These are phyloP conservation scores for Oxyria digyna DNA, from an alignment of 148 eudicot species.

Conservation along the genomic window DNA sequence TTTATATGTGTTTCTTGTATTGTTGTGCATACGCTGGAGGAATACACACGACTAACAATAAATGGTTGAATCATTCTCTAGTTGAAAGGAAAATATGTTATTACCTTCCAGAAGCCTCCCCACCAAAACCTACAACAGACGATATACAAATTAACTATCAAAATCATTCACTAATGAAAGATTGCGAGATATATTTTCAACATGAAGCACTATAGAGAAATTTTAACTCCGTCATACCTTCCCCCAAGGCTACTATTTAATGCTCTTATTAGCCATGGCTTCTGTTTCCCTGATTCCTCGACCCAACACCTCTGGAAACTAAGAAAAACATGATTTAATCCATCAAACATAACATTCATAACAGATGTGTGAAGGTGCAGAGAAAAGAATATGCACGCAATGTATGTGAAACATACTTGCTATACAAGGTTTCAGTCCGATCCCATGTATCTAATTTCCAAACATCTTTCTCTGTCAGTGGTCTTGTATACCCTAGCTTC, in stretches of 20 bases:
- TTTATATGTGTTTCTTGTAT: not conserved
- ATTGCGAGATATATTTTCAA: not conserved
- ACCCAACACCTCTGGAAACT: slow-evolving; percentile 81
- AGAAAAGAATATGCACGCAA: not conserved
- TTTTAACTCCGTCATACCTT: slow-evolving; percentile 31
- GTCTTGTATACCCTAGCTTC: slow-evolving; percentile 75
- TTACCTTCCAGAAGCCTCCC: slow-evolving; percentile 99
- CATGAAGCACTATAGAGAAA: not conserved
- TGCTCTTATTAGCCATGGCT: slow-evolving; percentile 87
- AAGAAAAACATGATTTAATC: slow-evolving; percentile 6
- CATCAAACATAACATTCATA: not conserved
- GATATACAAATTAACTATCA: not conserved
- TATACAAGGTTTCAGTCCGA: slow-evolving; percentile 69
- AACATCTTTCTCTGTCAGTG: slow-evolving; percentile 88
- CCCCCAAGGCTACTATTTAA: slow-evolving; percentile 77
- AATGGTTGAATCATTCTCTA: not conserved
- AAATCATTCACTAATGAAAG: not conserved
- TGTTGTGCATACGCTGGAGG: not conserved
- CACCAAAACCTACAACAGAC: slow-evolving; percentile 74
- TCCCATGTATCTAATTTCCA: slow-evolving; percentile 98
- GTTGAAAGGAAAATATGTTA: slow-evolving; percentile 4
- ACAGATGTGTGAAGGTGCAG: not conserved
- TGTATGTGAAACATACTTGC: slow-evolving; percentile 27
- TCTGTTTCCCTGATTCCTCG: slow-evolving; percentile 50
- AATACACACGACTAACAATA: not conserved